A percentile compares a stretch with the other conserved stretches of the same genome.
Evolutionary conservation across 225 moss, liverwort and hornwort genomes (phyloP).

Genomic region (Bryum argenteum): DNA sequence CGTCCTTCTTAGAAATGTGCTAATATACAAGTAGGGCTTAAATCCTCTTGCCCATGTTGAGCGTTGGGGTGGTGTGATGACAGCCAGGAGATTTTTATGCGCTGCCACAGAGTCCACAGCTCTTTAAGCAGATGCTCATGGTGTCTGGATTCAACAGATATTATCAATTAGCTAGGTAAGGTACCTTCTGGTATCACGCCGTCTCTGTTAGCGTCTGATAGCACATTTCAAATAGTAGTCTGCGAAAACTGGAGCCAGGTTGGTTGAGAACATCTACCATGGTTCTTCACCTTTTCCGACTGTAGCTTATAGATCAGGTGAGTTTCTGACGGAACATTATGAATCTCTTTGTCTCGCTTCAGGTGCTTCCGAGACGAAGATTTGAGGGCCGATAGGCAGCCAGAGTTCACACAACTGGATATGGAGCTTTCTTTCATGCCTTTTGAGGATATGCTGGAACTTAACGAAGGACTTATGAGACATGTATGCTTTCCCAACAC

Average conservation of each 20-base stretch:
- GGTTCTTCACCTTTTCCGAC: neutral
- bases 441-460: constrained; percentile 93
- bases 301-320: constrained; percentile 9
- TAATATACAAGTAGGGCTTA: constrained; percentile 4
- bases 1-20: constrained; percentile 15
- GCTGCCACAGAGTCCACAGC: constrained; percentile 96
- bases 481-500: constrained; percentile 54
- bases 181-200: neutral
- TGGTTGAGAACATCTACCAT: neutral
- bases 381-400: constrained; percentile 96
- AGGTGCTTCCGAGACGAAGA: constrained; percentile 99
- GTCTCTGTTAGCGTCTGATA: neutral
- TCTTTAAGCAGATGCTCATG: constrained; percentile 99
- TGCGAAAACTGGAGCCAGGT: constrained; percentile 7
- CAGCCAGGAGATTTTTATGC: constrained; percentile 98
- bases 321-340: constrained; percentile 12
- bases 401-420: constrained; percentile 97
- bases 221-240: neutral
- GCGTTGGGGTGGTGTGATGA: constrained; percentile 30
- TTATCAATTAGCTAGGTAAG: constrained; percentile 93
- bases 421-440: constrained; percentile 96
- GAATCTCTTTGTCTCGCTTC: constrained; percentile 25
- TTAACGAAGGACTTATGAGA: constrained; percentile 93
- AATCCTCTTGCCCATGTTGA: constrained; percentile 18
- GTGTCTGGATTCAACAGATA: constrained; percentile 99